Conservation (phyloP, 805 yeast genomes). For the Suhomyces prunicola region DNA sequence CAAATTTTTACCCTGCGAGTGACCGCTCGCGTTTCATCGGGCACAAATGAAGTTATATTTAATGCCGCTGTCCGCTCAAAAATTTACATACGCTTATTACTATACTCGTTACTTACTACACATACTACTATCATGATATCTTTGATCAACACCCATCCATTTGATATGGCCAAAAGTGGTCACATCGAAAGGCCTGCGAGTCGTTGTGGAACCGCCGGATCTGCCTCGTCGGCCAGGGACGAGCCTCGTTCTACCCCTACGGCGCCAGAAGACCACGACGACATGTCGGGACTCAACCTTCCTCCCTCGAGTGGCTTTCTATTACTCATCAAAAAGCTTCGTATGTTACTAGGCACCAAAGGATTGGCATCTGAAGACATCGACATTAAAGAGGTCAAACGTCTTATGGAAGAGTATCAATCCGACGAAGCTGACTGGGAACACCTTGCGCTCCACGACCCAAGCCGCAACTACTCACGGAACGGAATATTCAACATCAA, state of each 20-base stretch:
- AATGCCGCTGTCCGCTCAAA: neutral
- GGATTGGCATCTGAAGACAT: constrained; percentile 47
- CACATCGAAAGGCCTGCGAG: neutral
- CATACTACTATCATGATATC: neutral
- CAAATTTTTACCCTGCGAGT: neutral
- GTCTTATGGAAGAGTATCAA: constrained; percentile 46
- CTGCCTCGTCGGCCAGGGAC: neutral
- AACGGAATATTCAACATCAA: constrained; percentile 77
- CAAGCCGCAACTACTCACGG: constrained; percentile 49
- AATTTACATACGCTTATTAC: too few species aligned
- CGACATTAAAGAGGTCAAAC: constrained; percentile 46
- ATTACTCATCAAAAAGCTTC: constrained; percentile 26
- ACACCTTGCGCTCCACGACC: constrained; percentile 53
- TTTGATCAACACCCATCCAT: neutral
- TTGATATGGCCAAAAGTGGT: neutral
- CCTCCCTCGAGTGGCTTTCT: constrained; percentile 11
- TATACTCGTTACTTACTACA: neutral
- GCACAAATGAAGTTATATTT: neutral
- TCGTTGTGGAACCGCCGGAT: constrained; percentile 17
- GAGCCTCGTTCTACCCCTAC: neutral
- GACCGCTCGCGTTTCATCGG: neutral
- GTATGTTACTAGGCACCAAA: constrained; percentile 25
- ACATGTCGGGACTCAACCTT: neutral
- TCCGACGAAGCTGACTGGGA: constrained; percentile 56
- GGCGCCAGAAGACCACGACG: neutral